Evolutionary conservation across 2,329 filamentous ascomycete species (phyloP).

Genomic region (Ceratocystis smalleyi): DNA sequence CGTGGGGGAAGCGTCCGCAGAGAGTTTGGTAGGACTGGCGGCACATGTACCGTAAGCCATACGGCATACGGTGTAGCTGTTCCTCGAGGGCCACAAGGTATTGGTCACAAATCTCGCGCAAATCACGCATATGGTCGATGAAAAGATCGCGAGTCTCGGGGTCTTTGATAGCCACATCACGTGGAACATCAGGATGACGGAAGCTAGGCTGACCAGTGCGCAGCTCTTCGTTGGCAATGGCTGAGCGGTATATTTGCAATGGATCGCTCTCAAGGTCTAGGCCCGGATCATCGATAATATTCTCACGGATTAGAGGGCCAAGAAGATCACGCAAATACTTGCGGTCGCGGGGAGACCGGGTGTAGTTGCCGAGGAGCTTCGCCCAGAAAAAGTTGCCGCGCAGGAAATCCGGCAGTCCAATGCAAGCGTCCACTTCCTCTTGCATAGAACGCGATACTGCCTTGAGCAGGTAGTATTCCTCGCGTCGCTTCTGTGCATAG

Average conservation of each 20-base stretch:
- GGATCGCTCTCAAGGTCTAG: constrained; percentile 93
- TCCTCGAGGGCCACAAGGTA: constrained; percentile 74
- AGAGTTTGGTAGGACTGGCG: constrained; percentile 73
- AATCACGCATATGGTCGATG: constrained; percentile 83
- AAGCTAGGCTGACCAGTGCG: constrained; percentile 73
- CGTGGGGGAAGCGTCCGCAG: constrained; percentile 59
- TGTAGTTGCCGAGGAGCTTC: constrained; percentile 73
- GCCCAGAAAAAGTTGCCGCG: constrained; percentile 89
- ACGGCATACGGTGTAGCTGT: constrained; percentile 74
- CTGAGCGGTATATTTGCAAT: constrained; percentile 87
- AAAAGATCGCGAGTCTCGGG: constrained; percentile 83
- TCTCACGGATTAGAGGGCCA: constrained; percentile 71
- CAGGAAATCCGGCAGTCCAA: constrained; percentile 65
- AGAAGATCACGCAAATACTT: constrained; percentile 83
- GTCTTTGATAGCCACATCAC: constrained; percentile 90
- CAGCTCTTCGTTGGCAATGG: constrained; percentile 94
- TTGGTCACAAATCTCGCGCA: constrained; percentile 86
- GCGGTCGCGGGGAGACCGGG: constrained; percentile 76
- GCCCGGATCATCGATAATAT: constrained; percentile 80
- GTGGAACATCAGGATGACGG: constrained; percentile 67
- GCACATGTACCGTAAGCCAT: constrained; percentile 76
- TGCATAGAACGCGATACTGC: constrained; percentile 66
- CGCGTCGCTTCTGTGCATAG: constrained; percentile 87
- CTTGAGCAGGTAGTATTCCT: constrained; percentile 93
- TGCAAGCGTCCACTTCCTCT: constrained; percentile 66